phyloP scores from a whole-genome alignment of 345 rosid species.

The Gossypium rotundifolium region DNA sequence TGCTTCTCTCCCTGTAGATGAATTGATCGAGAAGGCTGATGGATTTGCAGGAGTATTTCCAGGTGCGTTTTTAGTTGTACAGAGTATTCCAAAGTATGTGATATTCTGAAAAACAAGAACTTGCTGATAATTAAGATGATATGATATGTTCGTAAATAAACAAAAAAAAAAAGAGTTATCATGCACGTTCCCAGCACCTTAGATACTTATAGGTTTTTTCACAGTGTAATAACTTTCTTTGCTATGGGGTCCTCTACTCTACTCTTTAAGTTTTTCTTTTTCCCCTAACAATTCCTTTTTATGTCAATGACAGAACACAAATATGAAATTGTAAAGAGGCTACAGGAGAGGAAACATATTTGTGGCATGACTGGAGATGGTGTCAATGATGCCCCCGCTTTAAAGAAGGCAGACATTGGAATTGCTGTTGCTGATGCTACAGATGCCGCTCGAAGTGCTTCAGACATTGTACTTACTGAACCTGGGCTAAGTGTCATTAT shows the following conservation, averaged over 20 bases:
- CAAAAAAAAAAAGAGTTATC: neutral
- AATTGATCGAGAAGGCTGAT: constrained; percentile 89
- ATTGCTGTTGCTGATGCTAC: constrained; percentile 94
- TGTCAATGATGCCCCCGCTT: constrained; percentile 82
- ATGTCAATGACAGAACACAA: constrained; percentile 53
- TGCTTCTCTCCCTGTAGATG: constrained; percentile 75
- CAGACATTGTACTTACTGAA: constrained; percentile 93
- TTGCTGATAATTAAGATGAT: neutral
- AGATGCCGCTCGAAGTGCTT: constrained; percentile 89
- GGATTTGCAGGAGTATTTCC: constrained; percentile 95
- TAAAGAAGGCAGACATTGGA: constrained; percentile 91
- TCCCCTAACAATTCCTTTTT: neutral
- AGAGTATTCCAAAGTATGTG: neutral
- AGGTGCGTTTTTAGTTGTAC: constrained; percentile 32
- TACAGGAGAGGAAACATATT: constrained; percentile 83
- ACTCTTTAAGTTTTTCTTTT: neutral
- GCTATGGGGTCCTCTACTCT: neutral
- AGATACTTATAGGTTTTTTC: neutral
- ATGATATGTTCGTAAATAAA: neutral
- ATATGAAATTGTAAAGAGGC: constrained; percentile 77
- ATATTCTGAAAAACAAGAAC: neutral
- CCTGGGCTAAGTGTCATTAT: constrained; percentile 87
- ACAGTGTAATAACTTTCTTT: neutral
- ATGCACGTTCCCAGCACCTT: neutral
- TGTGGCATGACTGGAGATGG: constrained; percentile 99